Evolutionary conservation across 2,329 filamentous ascomycete genomes (phyloP).

Genomic region (Botrytis fragariae): DNA sequence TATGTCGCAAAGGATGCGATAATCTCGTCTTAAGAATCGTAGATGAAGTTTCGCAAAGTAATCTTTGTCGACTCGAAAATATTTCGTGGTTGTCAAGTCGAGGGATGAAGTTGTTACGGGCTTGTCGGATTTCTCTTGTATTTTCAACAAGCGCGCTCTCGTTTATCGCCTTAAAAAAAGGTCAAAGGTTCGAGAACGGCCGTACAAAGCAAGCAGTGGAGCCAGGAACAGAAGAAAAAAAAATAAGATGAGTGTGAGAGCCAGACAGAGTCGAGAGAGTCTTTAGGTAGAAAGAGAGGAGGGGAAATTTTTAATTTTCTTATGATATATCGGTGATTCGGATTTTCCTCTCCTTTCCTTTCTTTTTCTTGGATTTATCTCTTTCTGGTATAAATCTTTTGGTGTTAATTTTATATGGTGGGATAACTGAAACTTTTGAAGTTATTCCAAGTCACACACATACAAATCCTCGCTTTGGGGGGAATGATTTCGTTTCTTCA

Average conservation of each 20-base stretch:
- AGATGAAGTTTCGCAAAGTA: neutral
- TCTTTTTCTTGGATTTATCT: neutral
- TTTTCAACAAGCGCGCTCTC: constrained; percentile 18
- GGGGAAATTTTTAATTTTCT: neutral
- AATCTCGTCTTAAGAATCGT: neutral
- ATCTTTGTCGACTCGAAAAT: constrained; percentile 1
- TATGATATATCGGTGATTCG: constrained; percentile 6
- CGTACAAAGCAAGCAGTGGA: constrained; percentile 16
- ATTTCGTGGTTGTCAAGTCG: constrained; percentile 7
- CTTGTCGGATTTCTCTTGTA: constrained; percentile 16
- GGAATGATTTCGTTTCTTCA: neutral
- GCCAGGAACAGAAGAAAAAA: constrained; percentile 9
- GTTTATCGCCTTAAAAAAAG: constrained; percentile 16
- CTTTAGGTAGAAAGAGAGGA: neutral
- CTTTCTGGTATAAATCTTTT: neutral
- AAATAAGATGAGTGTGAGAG: neutral
- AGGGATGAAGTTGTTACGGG: constrained; percentile 17
- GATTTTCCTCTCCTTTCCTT: neutral
- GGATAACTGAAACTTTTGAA: neutral
- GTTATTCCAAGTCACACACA: neutral
- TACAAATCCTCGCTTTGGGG: neutral
- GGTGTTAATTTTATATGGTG: neutral
- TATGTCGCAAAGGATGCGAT: constrained; percentile 3
- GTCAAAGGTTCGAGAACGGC: constrained; percentile 18
- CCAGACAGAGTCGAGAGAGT: neutral